phyloP scores from a whole-genome alignment of 2,329 filamentous ascomycete species.

The Fusarium transvaalense region DNA sequence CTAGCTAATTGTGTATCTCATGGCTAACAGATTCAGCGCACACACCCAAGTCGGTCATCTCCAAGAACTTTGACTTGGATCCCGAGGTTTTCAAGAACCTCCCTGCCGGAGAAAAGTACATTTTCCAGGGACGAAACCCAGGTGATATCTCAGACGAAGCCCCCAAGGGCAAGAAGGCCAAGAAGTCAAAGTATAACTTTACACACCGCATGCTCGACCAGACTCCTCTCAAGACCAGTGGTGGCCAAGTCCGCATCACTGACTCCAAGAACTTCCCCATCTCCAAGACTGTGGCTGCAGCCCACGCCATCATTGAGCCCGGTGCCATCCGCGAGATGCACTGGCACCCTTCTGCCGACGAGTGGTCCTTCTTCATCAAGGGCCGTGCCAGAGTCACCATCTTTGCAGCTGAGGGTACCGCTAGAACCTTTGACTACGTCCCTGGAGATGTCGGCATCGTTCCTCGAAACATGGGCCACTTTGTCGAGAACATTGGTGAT shows the following conservation, averaged over 20 bases:
- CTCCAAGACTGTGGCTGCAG: slow-evolving; percentile 78
- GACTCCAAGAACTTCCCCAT: slow-evolving; percentile 83
- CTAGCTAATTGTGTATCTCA: accelerated
- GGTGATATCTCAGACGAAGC: slow-evolving; percentile 74
- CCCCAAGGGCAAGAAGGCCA: slow-evolving; percentile 70
- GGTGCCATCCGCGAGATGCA: slow-evolving; percentile 83
- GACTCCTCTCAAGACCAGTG: slow-evolving; percentile 68
- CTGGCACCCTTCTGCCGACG: slow-evolving; percentile 84
- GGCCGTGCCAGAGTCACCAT: slow-evolving; percentile 80
- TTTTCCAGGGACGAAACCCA: slow-evolving; percentile 77
- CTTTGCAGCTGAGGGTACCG: slow-evolving; percentile 76
- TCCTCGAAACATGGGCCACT: slow-evolving; percentile 82
- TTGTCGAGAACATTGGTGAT: slow-evolving; percentile 84
- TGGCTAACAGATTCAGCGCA: slow-evolving; percentile 62
- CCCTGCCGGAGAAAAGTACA: slow-evolving; percentile 78
- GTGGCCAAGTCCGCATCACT: slow-evolving; percentile 78
- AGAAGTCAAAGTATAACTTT: slow-evolving; percentile 76
- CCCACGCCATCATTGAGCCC: slow-evolving; percentile 77
- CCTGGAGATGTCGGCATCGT: slow-evolving; percentile 83
- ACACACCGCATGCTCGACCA: slow-evolving; percentile 80
- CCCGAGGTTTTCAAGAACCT: slow-evolving; percentile 78
- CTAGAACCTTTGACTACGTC: slow-evolving; percentile 80
- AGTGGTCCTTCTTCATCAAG: slow-evolving; percentile 83
- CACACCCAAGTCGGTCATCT: slow-evolving; percentile 77
- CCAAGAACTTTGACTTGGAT: slow-evolving; percentile 80